Percentiles rank a stretch among this genome's conserved stretches.
Evolutionary conservation across 805 yeast genomes (phyloP).

Genomic region (Zygoascus biomembranicola): DNA sequence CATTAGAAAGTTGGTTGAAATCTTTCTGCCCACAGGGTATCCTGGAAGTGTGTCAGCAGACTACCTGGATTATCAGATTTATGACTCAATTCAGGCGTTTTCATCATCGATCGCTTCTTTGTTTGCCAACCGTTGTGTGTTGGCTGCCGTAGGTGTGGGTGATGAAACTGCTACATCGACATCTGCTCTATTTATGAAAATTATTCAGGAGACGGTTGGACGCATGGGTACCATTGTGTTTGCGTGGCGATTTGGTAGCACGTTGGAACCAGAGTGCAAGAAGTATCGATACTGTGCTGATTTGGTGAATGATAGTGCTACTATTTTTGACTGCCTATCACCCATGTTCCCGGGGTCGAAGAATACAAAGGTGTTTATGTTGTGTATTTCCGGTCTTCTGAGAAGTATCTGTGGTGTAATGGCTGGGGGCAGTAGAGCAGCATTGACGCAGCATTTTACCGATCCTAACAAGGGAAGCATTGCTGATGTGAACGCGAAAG

Average conservation of each 20-base stretch:
- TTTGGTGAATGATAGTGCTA: conserved; percentile 28
- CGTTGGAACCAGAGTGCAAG: conserved; percentile 31
- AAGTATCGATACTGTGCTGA: conserved; percentile 29
- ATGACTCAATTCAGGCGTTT: conserved; percentile 31
- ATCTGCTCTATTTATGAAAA: conserved; percentile 30
- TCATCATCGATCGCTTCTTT: conserved; percentile 27
- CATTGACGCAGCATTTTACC: conserved; percentile 31
- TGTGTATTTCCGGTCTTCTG: conserved; percentile 28
- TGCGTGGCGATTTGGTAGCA: conserved; percentile 29
- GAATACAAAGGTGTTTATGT: conserved; percentile 16
- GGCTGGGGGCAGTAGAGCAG: conserved; percentile 32
- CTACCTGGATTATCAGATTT: conserved; percentile 29
- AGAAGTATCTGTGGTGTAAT: conserved; percentile 30
- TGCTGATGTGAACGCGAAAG: conserved; percentile 32
- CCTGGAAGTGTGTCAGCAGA: conserved; percentile 28
- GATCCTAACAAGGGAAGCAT: conserved; percentile 27
- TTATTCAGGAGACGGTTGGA: conserved; percentile 30
- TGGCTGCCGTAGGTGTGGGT: conserved; percentile 31
- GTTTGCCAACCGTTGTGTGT: conserved; percentile 29
- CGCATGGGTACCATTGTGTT: conserved; percentile 29
- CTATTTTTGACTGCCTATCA: conserved; percentile 27
- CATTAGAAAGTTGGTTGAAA: conserved; percentile 16
- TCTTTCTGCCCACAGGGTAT: conserved; percentile 31
- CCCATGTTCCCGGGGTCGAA: conserved; percentile 23
- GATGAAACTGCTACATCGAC: conserved; percentile 30